These are phyloP conservation scores for Pelargonium nanum DNA, from an alignment of 345 rosid genomes.

Conservation along the genomic window DNA sequence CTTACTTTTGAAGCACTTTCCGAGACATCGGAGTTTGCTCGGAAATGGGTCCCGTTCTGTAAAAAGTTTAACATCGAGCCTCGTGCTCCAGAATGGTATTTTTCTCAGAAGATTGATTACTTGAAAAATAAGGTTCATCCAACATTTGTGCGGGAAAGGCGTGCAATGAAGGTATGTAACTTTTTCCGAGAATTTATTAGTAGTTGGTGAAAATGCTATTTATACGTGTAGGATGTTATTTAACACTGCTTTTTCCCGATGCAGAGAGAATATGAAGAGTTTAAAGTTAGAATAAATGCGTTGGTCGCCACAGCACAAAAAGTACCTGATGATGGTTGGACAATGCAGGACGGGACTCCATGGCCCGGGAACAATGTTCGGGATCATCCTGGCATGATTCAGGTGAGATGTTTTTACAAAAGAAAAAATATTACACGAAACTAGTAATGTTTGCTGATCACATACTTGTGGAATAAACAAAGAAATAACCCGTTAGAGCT, in stretches of 20 bases:
- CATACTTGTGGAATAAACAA: too few relatives aligned
- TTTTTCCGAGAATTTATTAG: too few relatives aligned
- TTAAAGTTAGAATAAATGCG: constrained; percentile 80
- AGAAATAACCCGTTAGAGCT: too few relatives aligned
- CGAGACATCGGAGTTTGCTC: constrained; percentile 92
- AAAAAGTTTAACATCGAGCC: constrained; percentile 85
- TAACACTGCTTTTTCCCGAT: too few relatives aligned
- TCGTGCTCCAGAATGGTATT: constrained; percentile 98
- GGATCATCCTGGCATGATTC: constrained; percentile 99
- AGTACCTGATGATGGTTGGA: constrained; percentile 99
- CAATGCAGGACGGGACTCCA: constrained; percentile 99
- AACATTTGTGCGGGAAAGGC: constrained; percentile 86
- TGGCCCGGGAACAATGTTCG: constrained; percentile 97
- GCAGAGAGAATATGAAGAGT: constrained; percentile 99
- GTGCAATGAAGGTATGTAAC: constrained; percentile 84
- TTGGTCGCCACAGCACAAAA: constrained; percentile 94
- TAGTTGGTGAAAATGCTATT: too few relatives aligned
- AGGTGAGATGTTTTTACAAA: constrained; percentile 54
- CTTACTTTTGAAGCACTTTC: constrained; percentile 98
- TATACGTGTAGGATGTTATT: too few relatives aligned
- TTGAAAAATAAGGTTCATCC: constrained; percentile 92
- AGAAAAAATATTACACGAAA: too few relatives aligned
- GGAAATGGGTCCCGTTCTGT: constrained; percentile 98
- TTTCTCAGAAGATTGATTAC: constrained; percentile 88
- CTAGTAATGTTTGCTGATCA: too few relatives aligned